phyloP scores from a whole-genome alignment of 2,329 filamentous ascomycete species.

The Nigrospora oryzae region DNA sequence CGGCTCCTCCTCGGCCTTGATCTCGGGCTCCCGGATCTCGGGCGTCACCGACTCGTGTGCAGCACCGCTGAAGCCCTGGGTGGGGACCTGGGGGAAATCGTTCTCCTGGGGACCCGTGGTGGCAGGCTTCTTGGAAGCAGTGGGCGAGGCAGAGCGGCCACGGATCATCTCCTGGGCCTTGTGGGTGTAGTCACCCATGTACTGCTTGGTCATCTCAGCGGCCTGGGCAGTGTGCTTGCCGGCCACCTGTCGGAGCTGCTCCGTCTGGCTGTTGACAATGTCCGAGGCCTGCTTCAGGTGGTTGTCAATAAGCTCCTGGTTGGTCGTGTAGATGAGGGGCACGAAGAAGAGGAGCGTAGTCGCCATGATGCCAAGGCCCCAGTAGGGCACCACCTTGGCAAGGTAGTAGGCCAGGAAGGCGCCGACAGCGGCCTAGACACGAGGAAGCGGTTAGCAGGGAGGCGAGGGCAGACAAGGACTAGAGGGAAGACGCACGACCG shows the following conservation, averaged over 20 bases:
- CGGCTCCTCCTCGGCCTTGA: constrained; percentile 18
- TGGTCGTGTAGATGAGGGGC: constrained; percentile 56
- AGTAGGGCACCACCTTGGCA: constrained; percentile 62
- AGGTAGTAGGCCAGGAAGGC: constrained; percentile 61
- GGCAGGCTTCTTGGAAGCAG: constrained; percentile 28
- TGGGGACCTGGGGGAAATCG: constrained; percentile 40
- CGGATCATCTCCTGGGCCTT: constrained; percentile 59
- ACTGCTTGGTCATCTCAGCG: constrained; percentile 57
- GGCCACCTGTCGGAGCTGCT: constrained; percentile 52
- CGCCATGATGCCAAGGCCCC: constrained; percentile 55
- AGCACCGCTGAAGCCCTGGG: constrained; percentile 11
- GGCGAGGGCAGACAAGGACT: not conserved
- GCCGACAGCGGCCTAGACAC: constrained; percentile 43
- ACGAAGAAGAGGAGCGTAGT: constrained; percentile 52
- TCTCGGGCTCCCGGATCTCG: constrained; percentile 3
- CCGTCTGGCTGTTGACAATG: constrained; percentile 52
- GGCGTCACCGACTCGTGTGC: constrained; percentile 1
- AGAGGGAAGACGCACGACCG: constrained; percentile 38
- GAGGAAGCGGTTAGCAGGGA: no score
- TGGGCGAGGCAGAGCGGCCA: constrained; percentile 34
- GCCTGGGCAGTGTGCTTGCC: constrained; percentile 57
- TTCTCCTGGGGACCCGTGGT: constrained; percentile 24
- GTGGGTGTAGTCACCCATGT: constrained; percentile 58
- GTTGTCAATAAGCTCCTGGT: constrained; percentile 61
- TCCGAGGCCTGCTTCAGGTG: constrained; percentile 50